These are phyloP conservation scores for Alternaria gaisen DNA, from an alignment of 2,329 filamentous ascomycete genomes.

Conservation along the genomic window DNA sequence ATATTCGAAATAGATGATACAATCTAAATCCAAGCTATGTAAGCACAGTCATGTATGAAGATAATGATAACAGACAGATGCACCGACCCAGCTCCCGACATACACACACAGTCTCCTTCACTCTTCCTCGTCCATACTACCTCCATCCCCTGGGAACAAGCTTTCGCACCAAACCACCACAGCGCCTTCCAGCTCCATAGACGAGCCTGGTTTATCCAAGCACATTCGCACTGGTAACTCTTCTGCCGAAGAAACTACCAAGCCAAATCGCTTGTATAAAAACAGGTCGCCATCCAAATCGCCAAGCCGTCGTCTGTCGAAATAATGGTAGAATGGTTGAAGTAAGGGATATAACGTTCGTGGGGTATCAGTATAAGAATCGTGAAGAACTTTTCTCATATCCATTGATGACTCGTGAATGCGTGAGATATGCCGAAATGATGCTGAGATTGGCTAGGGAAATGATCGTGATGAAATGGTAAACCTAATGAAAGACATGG, in stretches of 20 bases:
- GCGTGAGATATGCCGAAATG: conserved; percentile 48
- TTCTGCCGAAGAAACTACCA: conserved; percentile 12
- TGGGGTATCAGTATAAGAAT: conserved; percentile 57
- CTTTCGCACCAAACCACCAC: conserved; percentile 43
- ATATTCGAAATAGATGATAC: conserved; percentile 29
- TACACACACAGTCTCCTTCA: conserved; percentile 35
- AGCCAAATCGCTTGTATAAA: conserved; percentile 25
- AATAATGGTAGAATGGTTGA: conserved; percentile 49
- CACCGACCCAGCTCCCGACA: conserved; percentile 42
- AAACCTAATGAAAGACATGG: conserved; percentile 24
- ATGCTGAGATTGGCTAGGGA: conserved; percentile 41
- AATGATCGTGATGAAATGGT: conserved; percentile 44
- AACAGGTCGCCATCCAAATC: conserved; percentile 39
- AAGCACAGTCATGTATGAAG: conserved; percentile 22
- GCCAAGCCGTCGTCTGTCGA: conserved; percentile 50
- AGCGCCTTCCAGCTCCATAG: conserved; percentile 43
- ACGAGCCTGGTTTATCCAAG: conserved; percentile 40
- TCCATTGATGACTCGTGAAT: conserved; percentile 49
- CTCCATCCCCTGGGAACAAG: conserved; percentile 32
- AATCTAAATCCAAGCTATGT: conserved; percentile 26
- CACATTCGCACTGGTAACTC: conserved; percentile 20
- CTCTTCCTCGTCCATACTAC: conserved; percentile 33
- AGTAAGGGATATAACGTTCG: conserved; percentile 50
- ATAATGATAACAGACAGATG: conserved; percentile 28
- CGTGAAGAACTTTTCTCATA: conserved; percentile 50